Conservation (phyloP, 2,329 filamentous ascomycete genomes). For the Diplocarpon rosae region DNA sequence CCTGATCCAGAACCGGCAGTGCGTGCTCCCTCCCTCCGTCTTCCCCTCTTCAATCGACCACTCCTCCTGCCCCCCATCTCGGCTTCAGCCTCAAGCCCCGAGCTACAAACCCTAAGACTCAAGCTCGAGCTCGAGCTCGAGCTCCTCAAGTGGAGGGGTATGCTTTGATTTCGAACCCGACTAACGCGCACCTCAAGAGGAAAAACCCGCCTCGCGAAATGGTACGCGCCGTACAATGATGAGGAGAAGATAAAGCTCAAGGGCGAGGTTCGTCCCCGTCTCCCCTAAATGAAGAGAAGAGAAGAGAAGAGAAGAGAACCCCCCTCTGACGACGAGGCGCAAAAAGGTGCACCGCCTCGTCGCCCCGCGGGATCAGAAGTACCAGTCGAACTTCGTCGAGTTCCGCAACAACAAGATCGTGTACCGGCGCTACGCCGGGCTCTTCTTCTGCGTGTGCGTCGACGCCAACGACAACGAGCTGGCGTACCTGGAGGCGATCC, state of each 20-base stretch:
- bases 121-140: not conserved
- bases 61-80: not conserved
- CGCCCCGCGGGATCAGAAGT: slow-evolving; percentile 94
- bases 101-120: not conserved
- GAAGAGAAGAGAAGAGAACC: too few species aligned
- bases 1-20: slow-evolving; percentile 84
- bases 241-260: slow-evolving; percentile 99
- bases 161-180: not conserved
- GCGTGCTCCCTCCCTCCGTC: slow-evolving; percentile 19
- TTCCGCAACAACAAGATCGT: slow-evolving; percentile 91
- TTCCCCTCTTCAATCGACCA: too few species aligned
- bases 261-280: slow-evolving; percentile 58
- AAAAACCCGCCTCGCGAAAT: slow-evolving; percentile 96
- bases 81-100: not conserved
- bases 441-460: slow-evolving; percentile 99
- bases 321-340: not conserved
- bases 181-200: slow-evolving; percentile 46
- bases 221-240: slow-evolving; percentile 97
- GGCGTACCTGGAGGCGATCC: slow-evolving; percentile 91
- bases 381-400: slow-evolving; percentile 99
- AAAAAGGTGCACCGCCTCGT: slow-evolving; percentile 85
- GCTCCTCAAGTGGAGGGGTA: too few species aligned
- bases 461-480: slow-evolving; percentile 99
- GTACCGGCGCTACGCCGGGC: slow-evolving; percentile 90
- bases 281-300: not conserved